A percentile compares a stretch with the other conserved stretches of the same genome.
These are phyloP conservation scores for Saraca asoca DNA, from an alignment of 331 rosid genomes.

Conservation along the genomic window DNA sequence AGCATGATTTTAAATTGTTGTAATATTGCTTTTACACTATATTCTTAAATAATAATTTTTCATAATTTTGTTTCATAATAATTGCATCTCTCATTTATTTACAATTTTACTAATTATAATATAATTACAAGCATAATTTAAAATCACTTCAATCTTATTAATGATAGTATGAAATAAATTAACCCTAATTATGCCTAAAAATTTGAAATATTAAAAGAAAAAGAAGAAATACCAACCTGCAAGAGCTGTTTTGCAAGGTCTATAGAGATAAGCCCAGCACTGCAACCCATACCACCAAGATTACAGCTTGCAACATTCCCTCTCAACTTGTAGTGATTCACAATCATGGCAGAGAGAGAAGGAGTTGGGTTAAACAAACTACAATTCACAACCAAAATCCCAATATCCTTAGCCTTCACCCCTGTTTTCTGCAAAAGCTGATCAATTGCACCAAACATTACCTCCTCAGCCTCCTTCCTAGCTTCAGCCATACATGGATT, in stretches of 20 bases:
- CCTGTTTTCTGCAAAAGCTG: conserved; percentile 67
- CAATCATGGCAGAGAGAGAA: conserved; percentile 85
- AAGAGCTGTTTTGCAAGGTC: conserved; percentile 91
- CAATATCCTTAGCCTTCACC: conserved; percentile 85
- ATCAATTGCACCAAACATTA: conserved; percentile 91
- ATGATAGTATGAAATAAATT: no score
- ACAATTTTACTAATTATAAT: no score
- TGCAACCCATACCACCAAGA: conserved; percentile 98
- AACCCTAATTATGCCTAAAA: no score
- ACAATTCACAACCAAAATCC: conserved; percentile 83
- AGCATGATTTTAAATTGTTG: no score
- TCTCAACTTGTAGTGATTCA: conserved; percentile 80
- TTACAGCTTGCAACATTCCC: conserved; percentile 75
- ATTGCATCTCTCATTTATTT: no score
- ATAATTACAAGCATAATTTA: no score
- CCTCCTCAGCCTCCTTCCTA: conserved; percentile 82
- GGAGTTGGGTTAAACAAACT: conserved; percentile 96
- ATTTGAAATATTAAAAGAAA: no score
- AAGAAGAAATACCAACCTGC: conserved; percentile 50
- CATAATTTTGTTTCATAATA: no score
- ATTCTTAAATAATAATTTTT: no score
- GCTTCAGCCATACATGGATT: conserved; percentile 84
- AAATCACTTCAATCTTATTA: no score
- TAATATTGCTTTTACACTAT: no score
- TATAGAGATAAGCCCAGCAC: conserved; percentile 89